Base-by-base conservation (phyloP, 2,329 filamentous ascomycete genomes). In the Exophiala mesophila region DNA sequence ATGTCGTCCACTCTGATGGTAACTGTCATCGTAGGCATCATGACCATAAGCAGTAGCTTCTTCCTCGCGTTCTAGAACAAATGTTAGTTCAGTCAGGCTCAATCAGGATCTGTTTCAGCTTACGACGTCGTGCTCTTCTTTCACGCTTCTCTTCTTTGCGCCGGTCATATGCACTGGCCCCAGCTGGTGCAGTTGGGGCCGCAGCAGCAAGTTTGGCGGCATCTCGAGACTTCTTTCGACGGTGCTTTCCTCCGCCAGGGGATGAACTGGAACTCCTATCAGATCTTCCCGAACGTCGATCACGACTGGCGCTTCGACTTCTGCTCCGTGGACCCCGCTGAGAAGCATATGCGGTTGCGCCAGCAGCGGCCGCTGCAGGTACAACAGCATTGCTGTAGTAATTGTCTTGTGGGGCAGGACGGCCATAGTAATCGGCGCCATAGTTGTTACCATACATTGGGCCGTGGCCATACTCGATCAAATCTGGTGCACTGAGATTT, bases 391-490 rank as follows among this genome's bases (percentile, higher is more conserved):
- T 63, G 28, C 54, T 49, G 51, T 68, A 65, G 47, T 66, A 68
- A 4, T 58, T 59, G 16, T 61, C 61, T 24, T 57, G 60, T 36
- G 60, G 65, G 18, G 56, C 46, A 2, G 68, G 63, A 17, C 65
- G 63, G 17, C 68, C 65, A 48, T 71, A 69, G 49, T 71, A 70
- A 47, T 70, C 64, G 39, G 65, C 66, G 18, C 65, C 56, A 17
- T 64, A 67, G 36, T 69, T 69, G 54, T 76, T 76, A 54, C 74
- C 72, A 53, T 77, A 72, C 41, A 82, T 76, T 5, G 78, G 78
- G 57, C 77, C 74, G 57, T 73, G 70, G 51, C 78, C 79, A 60
- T 83, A 82, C 59, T 80, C 78, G 63, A 82, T 78, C 61, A 82
- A 63, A 46, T 68, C 71, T 56, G 66, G 64, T 56, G 72, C 66